Conservation (phyloP, 129 eudicot genomes). For the Pseudognaphalium luteoalbum region DNA sequence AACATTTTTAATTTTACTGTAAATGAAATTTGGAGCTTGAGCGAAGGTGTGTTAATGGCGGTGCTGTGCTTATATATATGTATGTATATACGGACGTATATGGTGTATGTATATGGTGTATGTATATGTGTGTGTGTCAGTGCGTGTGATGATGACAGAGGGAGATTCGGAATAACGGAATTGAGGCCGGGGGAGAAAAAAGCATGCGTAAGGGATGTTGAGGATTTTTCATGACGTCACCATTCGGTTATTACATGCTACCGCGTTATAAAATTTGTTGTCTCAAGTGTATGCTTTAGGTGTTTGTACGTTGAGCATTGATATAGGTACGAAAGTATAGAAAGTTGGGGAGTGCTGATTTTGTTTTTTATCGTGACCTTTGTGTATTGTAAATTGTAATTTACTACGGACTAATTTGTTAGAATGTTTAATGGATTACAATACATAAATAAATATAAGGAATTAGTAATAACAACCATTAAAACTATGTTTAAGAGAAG, state of each 20-base stretch:
- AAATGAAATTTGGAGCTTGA: constrained; percentile 10
- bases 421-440: too few relatives aligned
- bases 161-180: constrained; percentile 1
- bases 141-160: not conserved
- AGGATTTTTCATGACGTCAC: not conserved
- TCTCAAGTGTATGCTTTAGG: not conserved
- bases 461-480: too few relatives aligned
- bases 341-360: too few relatives aligned
- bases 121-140: not conserved
- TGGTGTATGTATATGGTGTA: not conserved
- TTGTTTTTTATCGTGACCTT: too few relatives aligned
- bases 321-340: not conserved
- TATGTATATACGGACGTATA: not conserved
- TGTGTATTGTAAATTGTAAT: too few relatives aligned
- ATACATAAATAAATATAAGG: too few relatives aligned
- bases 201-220: not conserved
- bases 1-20: constrained; percentile 47
- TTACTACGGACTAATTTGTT: too few relatives aligned
- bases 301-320: not conserved
- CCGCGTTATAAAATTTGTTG: not conserved
- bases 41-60: constrained; percentile 26
- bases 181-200: not conserved
- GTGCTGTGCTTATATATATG: not conserved
- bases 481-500: too few relatives aligned
- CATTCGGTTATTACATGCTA: not conserved